A percentile compares a stretch with the other conserved stretches of the same genome.
phyloP scores from a whole-genome alignment of 495 filamentous ascomycete species.

The Xylaria sp. region DNA sequence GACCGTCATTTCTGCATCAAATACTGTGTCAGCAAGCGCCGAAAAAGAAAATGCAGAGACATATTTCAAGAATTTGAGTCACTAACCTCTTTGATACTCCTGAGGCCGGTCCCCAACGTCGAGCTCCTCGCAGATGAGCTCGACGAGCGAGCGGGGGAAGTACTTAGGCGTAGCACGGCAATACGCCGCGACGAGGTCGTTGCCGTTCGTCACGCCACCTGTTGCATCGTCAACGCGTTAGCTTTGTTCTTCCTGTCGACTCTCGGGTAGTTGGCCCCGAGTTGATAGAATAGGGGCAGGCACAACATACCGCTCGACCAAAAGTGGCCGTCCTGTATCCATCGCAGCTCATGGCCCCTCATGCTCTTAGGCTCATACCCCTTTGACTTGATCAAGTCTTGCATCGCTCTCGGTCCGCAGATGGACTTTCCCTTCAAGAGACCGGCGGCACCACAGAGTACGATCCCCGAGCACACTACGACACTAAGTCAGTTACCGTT shows the following conservation, averaged over 20 bases:
- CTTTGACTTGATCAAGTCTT: slow-evolving; percentile 49
- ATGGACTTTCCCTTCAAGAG: slow-evolving; percentile 55
- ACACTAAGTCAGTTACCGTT: background rate
- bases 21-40: slow-evolving; percentile 23
- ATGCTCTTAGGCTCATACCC: slow-evolving; percentile 53
- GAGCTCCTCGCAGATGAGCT: slow-evolving; percentile 55
- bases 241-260: background rate
- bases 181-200: slow-evolving; percentile 66
- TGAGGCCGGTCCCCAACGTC: slow-evolving; percentile 59
- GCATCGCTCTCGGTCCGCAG: slow-evolving; percentile 60
- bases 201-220: slow-evolving; percentile 70
- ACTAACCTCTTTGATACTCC: slow-evolving; percentile 48
- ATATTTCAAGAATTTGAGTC: background rate
- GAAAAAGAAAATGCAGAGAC: background rate
- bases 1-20: background rate
- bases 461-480: slow-evolving; percentile 60
- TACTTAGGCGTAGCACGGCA: slow-evolving; percentile 47
- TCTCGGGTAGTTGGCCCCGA: background rate
- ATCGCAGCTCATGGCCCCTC: slow-evolving; percentile 56
- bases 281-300: slow-evolving; percentile 7
- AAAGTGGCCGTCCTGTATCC: slow-evolving; percentile 64
- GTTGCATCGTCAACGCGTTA: slow-evolving; percentile 17
- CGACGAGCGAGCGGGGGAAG: slow-evolving; percentile 55
- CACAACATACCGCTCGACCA: slow-evolving; percentile 63
- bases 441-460: slow-evolving; percentile 57